A percentile compares a stretch with the other conserved stretches of the same genome.
These are phyloP conservation scores for Eucalyptus paniculata DNA, from an alignment of 345 rosid genomes.

Conservation along the genomic window DNA sequence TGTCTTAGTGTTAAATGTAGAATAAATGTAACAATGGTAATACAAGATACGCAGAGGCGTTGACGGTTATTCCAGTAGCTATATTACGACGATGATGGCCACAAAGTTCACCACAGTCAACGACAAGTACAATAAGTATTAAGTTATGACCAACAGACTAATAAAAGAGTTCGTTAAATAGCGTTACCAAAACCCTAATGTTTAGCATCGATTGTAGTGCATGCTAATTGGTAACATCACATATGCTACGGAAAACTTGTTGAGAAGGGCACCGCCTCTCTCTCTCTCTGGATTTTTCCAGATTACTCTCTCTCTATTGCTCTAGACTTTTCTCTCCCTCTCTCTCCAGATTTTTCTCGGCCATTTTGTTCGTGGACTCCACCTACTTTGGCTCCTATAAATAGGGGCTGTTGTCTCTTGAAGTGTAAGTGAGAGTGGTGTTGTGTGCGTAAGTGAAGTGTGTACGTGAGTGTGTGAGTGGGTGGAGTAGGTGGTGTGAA, in stretches of 20 bases:
- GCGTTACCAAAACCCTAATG: background rate
- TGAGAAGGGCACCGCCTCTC: too few species aligned
- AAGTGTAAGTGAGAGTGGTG: too few species aligned
- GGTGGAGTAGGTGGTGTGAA: too few species aligned
- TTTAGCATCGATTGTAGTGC: background rate
- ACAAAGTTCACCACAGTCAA: background rate
- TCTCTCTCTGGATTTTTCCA: too few species aligned
- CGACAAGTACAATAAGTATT: background rate
- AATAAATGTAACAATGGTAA: background rate
- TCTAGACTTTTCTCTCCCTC: too few species aligned
- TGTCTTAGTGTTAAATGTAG: background rate
- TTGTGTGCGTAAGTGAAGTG: too few species aligned
- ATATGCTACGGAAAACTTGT: background rate
- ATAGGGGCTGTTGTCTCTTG: too few species aligned
- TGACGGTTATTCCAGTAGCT: background rate
- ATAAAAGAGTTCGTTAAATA: background rate
- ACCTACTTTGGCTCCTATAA: too few species aligned
- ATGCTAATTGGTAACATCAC: background rate
- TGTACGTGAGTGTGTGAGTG: too few species aligned
- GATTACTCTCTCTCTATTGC: too few species aligned
- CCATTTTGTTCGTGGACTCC: too few species aligned
- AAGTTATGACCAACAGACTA: background rate
- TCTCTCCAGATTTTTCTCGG: too few species aligned
- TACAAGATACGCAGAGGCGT: background rate
- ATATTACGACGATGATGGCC: background rate